Conservation (phyloP, 306 rosid species). For the Malus sylvestris region DNA sequence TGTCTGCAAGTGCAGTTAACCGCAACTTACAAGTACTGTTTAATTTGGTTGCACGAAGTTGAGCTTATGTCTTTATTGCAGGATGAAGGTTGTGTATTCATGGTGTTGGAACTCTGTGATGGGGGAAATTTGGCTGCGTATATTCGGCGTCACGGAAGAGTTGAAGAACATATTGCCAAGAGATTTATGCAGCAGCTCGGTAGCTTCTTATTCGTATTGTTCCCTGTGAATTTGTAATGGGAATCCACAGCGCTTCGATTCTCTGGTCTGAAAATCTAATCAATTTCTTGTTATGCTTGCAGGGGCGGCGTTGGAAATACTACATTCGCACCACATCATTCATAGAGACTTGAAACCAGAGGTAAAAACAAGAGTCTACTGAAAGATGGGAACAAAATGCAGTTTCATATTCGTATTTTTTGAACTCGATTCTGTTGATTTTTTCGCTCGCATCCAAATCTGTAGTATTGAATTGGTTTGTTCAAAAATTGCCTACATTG, state of each 20-base stretch:
- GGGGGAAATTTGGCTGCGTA: conserved; percentile 57
- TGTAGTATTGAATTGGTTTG: no score
- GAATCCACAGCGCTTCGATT: background rate
- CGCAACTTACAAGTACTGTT: background rate
- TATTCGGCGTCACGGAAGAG: conserved; percentile 42
- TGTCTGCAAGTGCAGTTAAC: no score
- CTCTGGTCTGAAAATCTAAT: background rate
- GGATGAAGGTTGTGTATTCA: conserved; percentile 40
- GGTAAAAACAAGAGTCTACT: conserved; percentile 20
- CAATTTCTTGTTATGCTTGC: conserved; percentile 14
- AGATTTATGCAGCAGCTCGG: conserved; percentile 63
- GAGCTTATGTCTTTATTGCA: background rate
- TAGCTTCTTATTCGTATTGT: conserved; percentile 16
- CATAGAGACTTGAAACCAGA: conserved; percentile 65
- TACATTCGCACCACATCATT: conserved; percentile 38
- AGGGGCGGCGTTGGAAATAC: conserved; percentile 44
- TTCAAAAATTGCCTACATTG: background rate
- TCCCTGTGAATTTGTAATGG: background rate
- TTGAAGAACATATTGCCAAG: conserved; percentile 41
- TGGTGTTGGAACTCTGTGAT: conserved; percentile 53
- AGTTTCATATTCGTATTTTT: no score
- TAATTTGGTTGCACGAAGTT: background rate
- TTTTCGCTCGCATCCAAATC: no score
- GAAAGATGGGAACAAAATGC: background rate
- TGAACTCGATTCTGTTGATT: no score